Evolutionary conservation across 2,329 filamentous ascomycete genomes (phyloP).

Genomic region (Mariannaea sp.): DNA sequence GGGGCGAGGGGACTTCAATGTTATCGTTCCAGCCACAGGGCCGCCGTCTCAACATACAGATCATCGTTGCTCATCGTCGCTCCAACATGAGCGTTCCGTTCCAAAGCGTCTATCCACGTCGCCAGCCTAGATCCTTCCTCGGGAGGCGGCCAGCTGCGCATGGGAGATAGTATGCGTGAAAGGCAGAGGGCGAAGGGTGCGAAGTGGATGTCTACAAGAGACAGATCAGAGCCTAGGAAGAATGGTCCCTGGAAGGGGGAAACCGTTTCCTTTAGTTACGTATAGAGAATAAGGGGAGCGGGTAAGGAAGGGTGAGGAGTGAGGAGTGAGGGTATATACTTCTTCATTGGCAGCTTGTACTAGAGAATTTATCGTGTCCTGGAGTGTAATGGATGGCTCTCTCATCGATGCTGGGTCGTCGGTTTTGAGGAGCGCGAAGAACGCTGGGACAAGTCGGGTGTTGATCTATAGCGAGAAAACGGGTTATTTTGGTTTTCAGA

Average conservation of each 20-base stretch:
- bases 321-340: too few relatives aligned
- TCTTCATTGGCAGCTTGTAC: slow-evolving; percentile 54
- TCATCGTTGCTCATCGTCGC: slow-evolving; percentile 69
- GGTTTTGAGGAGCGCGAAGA: slow-evolving; percentile 74
- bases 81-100: slow-evolving; percentile 64
- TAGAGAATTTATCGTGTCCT: slow-evolving; percentile 62
- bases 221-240: slow-evolving; percentile 60
- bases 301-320: too few relatives aligned
- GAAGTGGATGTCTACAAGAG: slow-evolving; percentile 74
- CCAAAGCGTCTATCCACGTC: slow-evolving; percentile 72
- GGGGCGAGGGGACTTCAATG: too few relatives aligned
- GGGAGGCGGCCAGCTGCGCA: slow-evolving; percentile 68
- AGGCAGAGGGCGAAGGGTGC: slow-evolving; percentile 76
- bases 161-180: slow-evolving; percentile 66
- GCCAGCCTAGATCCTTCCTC: slow-evolving; percentile 68
- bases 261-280: too few relatives aligned
- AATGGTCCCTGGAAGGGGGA: slow-evolving; percentile 62
- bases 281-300: neutral
- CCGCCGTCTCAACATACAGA: slow-evolving; percentile 60
- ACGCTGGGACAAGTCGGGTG: slow-evolving; percentile 73
- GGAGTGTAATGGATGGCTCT: slow-evolving; percentile 64
- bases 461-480: slow-evolving; percentile 61
- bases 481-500: too few relatives aligned
- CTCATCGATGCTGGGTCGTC: slow-evolving; percentile 64
- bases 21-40: neutral